phyloP scores from a whole-genome alignment of 2,329 filamentous ascomycete genomes.

The Penicillium sp. region DNA sequence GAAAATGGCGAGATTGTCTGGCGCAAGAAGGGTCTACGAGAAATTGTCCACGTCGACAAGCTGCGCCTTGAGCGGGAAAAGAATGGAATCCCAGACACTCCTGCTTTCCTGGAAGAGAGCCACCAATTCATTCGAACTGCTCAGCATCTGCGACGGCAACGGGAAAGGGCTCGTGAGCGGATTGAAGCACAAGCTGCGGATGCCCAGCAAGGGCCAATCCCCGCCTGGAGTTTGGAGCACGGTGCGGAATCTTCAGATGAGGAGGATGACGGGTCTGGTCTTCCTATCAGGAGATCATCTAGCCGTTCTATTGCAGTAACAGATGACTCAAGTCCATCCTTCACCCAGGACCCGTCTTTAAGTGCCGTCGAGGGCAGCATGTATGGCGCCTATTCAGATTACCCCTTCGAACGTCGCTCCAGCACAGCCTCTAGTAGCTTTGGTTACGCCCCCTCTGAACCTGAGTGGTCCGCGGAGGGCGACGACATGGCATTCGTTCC shows the following conservation, averaged over 20 bases:
- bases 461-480: constrained; percentile 50
- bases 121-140: constrained; percentile 41
- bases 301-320: constrained; percentile 37
- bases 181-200: constrained; percentile 58
- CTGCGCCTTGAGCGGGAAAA: constrained; percentile 70
- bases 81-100: constrained; percentile 73
- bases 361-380: constrained; percentile 72
- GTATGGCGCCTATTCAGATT: constrained; percentile 68
- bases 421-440: constrained; percentile 71
- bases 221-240: constrained; percentile 82
- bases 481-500: constrained; percentile 93
- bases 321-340: constrained; percentile 54
- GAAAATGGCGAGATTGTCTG: constrained; percentile 92
- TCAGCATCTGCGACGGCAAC: constrained; percentile 41
- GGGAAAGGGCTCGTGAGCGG: constrained; percentile 59
- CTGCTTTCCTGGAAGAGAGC: constrained; percentile 45
- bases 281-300: constrained; percentile 32
- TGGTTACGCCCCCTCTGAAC: constrained; percentile 44
- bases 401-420: constrained; percentile 65
- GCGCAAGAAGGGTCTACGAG: constrained; percentile 81
- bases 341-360: constrained; percentile 33
- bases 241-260: constrained; percentile 57
- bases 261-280: constrained; percentile 41
- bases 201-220: constrained; percentile 51
- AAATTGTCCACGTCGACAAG: constrained; percentile 80